phyloP scores from a whole-genome alignment of 768 basidiomycete species.

The Pilatotrama ljubarskyi region DNA sequence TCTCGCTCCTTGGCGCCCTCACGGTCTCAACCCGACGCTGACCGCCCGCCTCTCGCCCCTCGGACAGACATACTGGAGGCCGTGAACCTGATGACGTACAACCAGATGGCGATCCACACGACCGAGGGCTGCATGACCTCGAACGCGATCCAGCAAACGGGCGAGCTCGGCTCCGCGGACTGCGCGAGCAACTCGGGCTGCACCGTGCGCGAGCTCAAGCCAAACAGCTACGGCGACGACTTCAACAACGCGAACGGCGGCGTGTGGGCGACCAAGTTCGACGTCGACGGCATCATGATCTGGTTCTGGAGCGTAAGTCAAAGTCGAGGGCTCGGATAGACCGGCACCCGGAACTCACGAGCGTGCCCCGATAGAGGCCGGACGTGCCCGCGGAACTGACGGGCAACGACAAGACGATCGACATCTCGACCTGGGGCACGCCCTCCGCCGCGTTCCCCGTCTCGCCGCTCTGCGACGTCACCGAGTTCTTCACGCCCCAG shows the following conservation, averaged over 20 bases:
- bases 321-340: neutral
- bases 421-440: conserved; percentile 42
- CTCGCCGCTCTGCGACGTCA: conserved; percentile 40
- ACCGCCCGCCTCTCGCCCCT: neutral
- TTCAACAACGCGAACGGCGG: conserved; percentile 55
- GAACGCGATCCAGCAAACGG: conserved; percentile 34
- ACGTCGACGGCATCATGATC: conserved; percentile 51
- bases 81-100: conserved; percentile 51
- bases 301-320: conserved; percentile 53
- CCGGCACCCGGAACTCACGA: neutral
- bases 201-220: conserved; percentile 34
- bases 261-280: conserved; percentile 71
- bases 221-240: conserved; percentile 41
- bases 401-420: conserved; percentile 31
- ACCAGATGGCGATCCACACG: conserved; percentile 62
- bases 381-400: conserved; percentile 38
- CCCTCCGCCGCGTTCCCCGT: conserved; percentile 44
- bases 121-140: conserved; percentile 38
- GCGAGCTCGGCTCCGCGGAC: conserved; percentile 32
- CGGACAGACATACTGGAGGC: conserved; percentile 58
- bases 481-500: conserved; percentile 47
- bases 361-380: conserved; percentile 36
- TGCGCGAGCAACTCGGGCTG: conserved; percentile 39
- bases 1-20: neutral
- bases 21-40: neutral